A percentile compares a stretch with the other conserved stretches of the same genome.
These are phyloP conservation scores for Coemansia sp. DNA, from an alignment of 192 early-diverging fungal species.

Conservation along the genomic window DNA sequence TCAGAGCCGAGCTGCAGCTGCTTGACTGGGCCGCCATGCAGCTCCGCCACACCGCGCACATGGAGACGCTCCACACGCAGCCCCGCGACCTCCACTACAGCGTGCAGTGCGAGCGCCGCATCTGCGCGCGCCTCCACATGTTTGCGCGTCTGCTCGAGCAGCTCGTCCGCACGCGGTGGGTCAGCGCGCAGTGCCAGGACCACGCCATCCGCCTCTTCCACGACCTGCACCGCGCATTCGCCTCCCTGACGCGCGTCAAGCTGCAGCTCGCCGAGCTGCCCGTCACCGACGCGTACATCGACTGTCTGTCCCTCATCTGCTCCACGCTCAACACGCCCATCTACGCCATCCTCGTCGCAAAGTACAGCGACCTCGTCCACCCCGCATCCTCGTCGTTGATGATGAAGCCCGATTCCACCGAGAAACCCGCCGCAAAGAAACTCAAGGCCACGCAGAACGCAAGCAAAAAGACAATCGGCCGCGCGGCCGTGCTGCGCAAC, in stretches of 20 bases:
- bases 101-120: slow-evolving; percentile 25
- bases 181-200: slow-evolving; percentile 12
- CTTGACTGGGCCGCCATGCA: slow-evolving; percentile 32
- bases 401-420: too few species aligned
- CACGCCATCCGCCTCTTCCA: slow-evolving; percentile 21
- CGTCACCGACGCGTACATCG: slow-evolving; percentile 36
- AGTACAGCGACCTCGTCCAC: slow-evolving; percentile 16
- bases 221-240: slow-evolving; percentile 29
- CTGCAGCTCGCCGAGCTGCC: slow-evolving; percentile 13
- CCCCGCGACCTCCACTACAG: slow-evolving; percentile 24
- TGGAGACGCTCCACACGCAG: too few species aligned
- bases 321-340: slow-evolving; percentile 22
- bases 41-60: slow-evolving; percentile 16
- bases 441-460: not conserved
- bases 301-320: slow-evolving; percentile 26
- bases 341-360: slow-evolving; percentile 17
- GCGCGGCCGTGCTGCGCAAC: slow-evolving; percentile 57
- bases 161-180: slow-evolving; percentile 15
- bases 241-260: slow-evolving; percentile 25
- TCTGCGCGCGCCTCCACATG: slow-evolving; percentile 21
- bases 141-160: slow-evolving; percentile 20
- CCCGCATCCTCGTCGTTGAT: too few species aligned
- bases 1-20: slow-evolving; percentile 26
- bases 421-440: too few species aligned
- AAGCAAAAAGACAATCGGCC: not conserved